Evolutionary conservation across 2,329 filamentous ascomycete species (phyloP), one percentile per base, ranked within the genome.

Genomic region (Botrytis hyacinthi): DNA sequence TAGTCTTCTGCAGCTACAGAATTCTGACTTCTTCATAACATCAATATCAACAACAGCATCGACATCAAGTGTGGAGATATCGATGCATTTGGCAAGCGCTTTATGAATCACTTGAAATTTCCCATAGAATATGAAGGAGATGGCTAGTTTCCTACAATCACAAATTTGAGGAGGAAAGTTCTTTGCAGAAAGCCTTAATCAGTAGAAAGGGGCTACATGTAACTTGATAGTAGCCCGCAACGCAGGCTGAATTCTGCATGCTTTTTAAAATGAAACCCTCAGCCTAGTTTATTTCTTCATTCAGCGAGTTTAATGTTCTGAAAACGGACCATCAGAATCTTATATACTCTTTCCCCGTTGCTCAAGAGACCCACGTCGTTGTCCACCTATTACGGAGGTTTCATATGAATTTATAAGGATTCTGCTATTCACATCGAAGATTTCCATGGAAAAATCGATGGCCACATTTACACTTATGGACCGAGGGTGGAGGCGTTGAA

Each of bases 241-340:
- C n/a, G 16, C 12, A 67, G 20, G 16, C 20, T 26, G 6, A n/a
- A 51, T 22, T 18, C 32, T 20, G 44, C 14, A 40, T 51, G 6
- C 1, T 37, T 37, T n/a, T 16, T 1, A 51, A 1, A 29, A 29
- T 20, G 2, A 1, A 12, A 0, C 16, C 1, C 12, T n/a, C 12
- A 37, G 7, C 1, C 3, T 18, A 20, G 8, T 4, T 20, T 9
- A 5, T 26, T 9, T 29, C 6, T 67, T 46, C 18, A n/a, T 40
- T 51, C 8, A 22, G 5, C 14, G 32, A 37, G 10, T 26, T 40
- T 48, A 2, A 1, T n/a, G 44, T 46, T 29, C 37, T 22, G 42
- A 32, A 57, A 22, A 7, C 6, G 16, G 48, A 42, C 5, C 1
- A 9, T 26, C 9, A 8, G 16, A 22, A 0, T n/a, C 9, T 54